phyloP scores from a whole-genome alignment of 495 filamentous ascomycete species.

The Thermothielavioides terrestris region DNA sequence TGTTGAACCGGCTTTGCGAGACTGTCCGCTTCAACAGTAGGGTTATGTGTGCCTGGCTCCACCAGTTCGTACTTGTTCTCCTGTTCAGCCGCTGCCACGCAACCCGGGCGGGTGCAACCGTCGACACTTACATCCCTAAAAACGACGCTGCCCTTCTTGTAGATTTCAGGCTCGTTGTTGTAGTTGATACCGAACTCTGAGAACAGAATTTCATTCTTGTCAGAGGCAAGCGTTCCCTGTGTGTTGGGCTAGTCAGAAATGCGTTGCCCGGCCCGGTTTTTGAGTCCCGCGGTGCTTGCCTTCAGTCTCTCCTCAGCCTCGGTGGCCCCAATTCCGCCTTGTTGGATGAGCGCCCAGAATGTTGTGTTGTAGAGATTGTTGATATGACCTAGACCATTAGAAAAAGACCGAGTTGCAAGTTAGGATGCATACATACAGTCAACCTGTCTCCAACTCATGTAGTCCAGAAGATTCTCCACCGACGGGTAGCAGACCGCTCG shows the following conservation, averaged over 20 bases:
- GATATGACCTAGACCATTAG: constrained; percentile 60
- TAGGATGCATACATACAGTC: constrained; percentile 59
- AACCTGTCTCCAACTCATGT: constrained; percentile 93
- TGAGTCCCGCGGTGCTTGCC: constrained; percentile 32
- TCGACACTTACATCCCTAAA: constrained; percentile 69
- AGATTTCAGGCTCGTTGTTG: constrained; percentile 89
- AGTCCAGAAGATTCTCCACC: constrained; percentile 72
- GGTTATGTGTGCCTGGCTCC: constrained; percentile 38
- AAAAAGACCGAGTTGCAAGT: background rate
- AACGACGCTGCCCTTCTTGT: constrained; percentile 84
- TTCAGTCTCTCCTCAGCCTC: constrained; percentile 74
- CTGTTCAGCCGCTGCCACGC: constrained; percentile 1
- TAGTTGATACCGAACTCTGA: constrained; percentile 88
- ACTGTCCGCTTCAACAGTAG: constrained; percentile 28
- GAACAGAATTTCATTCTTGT: constrained; percentile 96
- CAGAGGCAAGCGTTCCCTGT: constrained; percentile 69
- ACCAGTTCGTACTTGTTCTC: constrained; percentile 43
- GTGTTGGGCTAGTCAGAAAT: background rate
- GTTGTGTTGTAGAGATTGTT: constrained; percentile 98
- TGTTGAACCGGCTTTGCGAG: constrained; percentile 36
- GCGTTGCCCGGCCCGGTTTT: background rate
- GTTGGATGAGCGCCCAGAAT: constrained; percentile 80
- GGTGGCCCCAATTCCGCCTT: constrained; percentile 62
- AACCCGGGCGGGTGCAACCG: no score
- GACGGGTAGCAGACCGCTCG: constrained; percentile 81